Evolutionary conservation across 768 basidiomycete genomes (phyloP), one percentile per base, ranked within the genome.

Genomic region (Cystofilobasidium macerans): DNA sequence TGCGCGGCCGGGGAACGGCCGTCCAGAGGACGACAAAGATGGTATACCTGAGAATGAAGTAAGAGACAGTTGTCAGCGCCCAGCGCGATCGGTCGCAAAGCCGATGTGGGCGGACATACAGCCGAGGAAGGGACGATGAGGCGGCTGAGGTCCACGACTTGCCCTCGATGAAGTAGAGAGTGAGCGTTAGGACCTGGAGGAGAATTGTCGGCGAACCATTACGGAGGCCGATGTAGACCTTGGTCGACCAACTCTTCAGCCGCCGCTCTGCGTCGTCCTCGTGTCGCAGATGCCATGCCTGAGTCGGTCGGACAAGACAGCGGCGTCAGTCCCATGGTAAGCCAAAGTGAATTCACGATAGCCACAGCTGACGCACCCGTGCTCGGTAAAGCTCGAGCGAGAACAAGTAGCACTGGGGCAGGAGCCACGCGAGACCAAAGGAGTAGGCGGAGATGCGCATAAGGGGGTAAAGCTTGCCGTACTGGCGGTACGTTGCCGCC

Each of bases 21-120:
- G 22, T 24, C 48, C 48, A 51, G 48, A 51, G 48, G 48, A 51
- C 28, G 48, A 51, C 48, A 12, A 6, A 51, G 48, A 51, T 51
- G 9, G 48, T 51, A 24, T 26, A 51, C 24, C n/a, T 51, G 24
- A 18, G 45, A 47, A 24, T 8, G 45, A 47, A 24, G n/a, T 18
- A 12, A 24, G 28, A 18, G 48, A 8, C 48, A 12, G 28, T 42
- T 20, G 22, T 13, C 42, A 42, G 22, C 9, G 42, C 4, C 42
- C 8, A 8, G 9, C 16, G 38, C 42, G 42, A 20, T 16, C 22
- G 8, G 36, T 42, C 42, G 5, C 14, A 13, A 42, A 42, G 42
- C 14, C 18, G 12, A 11, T 22, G 48, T 11, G 16, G 48, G 16
- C n/a, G 7, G n/a, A 30, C 24, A 24, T 20, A 30, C 28, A 51